Base-by-base conservation (phyloP, 2,329 filamentous ascomycete species). In the Penicillium sp. region DNA sequence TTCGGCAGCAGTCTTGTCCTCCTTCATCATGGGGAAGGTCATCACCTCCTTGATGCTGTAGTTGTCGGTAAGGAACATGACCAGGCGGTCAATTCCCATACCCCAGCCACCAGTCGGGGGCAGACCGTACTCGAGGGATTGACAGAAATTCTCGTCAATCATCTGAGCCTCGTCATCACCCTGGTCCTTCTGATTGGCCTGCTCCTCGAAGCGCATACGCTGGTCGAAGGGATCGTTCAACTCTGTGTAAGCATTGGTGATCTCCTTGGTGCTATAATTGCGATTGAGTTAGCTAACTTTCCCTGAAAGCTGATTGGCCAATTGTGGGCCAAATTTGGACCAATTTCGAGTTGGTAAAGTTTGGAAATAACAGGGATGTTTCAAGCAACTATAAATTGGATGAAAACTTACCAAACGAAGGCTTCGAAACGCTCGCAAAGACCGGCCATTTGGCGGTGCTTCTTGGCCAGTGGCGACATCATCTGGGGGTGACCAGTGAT, bases 1-100 rank as follows among this genome's bases (percentile, higher is more conserved):
- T 55, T 78, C 77, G 47, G 66, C 64, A 2, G 73, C 73, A 33
- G 80, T 81, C 72, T 82, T 82, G 76, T 93, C 89, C 50, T 93
- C 90, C 86, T 96, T 96, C 91, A 99, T 96, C 80, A 97, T 93
- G 12, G 94, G 94, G 86, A 99, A 99, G 9, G 93, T 87, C 62
- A 97, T 79, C 3, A 97, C 93, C 78, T 99, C 94, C 78, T 94
- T 93, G 76, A 99, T 99, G 68, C 86, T 90, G 81, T 96, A 94
- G 79, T 96, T 90, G 78, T 97, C 87, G 49, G 93, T 96, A 76
- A 97, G 79, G 84, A 96, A 96, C 92, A 96, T 96, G 75, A 92
- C 89, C 76, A 96, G 79, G 60, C 93, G 88, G 80, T 97, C 93
- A 66, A 96, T 94, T 64, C 94, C 94, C 85, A 97, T 91, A 66